phyloP scores from a whole-genome alignment of 2,329 filamentous ascomycete genomes.

The Tolypocladium amazonense region DNA sequence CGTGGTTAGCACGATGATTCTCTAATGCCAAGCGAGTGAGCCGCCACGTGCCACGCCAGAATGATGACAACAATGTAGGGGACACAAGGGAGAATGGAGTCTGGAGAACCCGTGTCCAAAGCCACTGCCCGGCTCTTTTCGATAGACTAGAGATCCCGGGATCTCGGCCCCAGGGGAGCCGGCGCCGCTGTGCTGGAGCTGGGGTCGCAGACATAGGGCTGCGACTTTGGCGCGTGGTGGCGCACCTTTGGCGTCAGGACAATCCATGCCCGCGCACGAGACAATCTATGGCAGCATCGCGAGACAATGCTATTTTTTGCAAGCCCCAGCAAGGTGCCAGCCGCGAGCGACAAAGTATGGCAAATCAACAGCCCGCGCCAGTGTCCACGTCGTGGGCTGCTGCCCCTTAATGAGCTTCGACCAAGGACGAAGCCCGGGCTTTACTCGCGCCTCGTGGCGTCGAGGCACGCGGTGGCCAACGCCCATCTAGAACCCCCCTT shows the following conservation, averaged over 20 bases:
- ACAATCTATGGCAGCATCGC: neutral
- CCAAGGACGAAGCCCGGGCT: neutral
- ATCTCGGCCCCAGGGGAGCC: neutral
- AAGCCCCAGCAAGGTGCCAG: neutral
- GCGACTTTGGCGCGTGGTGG: neutral
- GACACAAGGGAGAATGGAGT: neutral
- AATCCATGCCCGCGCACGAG: neutral
- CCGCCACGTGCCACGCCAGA: neutral
- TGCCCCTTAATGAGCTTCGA: neutral
- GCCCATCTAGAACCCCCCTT: neutral
- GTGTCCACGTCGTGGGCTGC: neutral
- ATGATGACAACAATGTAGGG: neutral
- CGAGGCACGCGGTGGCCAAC: neutral
- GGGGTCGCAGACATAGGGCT: neutral
- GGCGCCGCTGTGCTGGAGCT: neutral
- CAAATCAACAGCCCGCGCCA: neutral
- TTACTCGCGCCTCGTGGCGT: neutral
- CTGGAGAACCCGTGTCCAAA: neutral
- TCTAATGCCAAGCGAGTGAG: neutral
- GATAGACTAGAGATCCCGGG: neutral
- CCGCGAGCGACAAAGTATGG: neutral
- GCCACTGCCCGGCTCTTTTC: neutral
- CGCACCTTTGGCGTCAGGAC: neutral
- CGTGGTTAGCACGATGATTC: neutral
- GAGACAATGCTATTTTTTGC: neutral